Evolutionary conservation across 352 stramenopile genomes (phyloP), one percentile per base, ranked within the genome.

Genomic region (Aphanomyces cochlioides): DNA sequence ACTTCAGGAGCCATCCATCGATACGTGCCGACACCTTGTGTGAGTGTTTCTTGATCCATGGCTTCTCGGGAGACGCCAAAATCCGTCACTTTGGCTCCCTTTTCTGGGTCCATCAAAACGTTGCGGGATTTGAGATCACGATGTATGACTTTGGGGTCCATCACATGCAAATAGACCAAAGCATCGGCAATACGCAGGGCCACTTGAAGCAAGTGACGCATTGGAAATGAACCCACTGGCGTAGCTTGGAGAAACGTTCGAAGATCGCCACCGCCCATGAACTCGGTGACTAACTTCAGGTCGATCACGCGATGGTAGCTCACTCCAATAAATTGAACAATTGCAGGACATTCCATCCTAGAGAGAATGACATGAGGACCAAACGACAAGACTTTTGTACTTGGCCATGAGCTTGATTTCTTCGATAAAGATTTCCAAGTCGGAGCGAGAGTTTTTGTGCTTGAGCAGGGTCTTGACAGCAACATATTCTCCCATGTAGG

Each of bases 401-500:
- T 56, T 47, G 36, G 64, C 64, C 64, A 70, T 58, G 64, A 70
- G 64, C 15, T 70, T 70, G 64, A 54, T 61, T 36, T 70, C 64
- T 36, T 70, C 53, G 64, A 70, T 70, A 21, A 70, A 70, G 38
- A 61, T 21, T 13, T 39, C 28, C 13, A 70, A 19, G 54, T 61
- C 54, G 7, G 13, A 43, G 17, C 36, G 28, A 10, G 45, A 43
- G 8, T 3, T 47, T 34, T 61, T 58, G 34, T 73, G 38, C 3
- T 47, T 47, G 15, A 81, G 56, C 7, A 88, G 74, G 6, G 75
- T 73, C 66, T 88, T 85, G 8, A 88, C 72, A 15, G 80, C 80
- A 5, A 86, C 76, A 38, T 77, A 66, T 2, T 79, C 57, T 28
- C 78, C 77, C 2, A 73, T 69, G 66, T 79, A 73, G 17, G 72